Base-by-base conservation (phyloP, 352 stramenopile genomes). In the Detonula confervacea region DNA sequence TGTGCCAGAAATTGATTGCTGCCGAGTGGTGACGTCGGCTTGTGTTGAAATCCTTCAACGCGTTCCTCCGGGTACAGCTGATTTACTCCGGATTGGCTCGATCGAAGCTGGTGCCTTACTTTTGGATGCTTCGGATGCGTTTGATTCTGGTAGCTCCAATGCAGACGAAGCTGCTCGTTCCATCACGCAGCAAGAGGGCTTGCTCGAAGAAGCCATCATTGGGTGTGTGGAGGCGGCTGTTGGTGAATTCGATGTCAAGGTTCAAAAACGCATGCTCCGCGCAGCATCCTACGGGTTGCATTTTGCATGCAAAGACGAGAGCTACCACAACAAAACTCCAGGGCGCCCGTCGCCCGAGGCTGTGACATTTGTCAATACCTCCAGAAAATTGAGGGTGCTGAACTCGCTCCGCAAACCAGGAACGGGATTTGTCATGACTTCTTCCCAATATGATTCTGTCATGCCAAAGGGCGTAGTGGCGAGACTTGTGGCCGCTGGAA, bases 1-100 rank as follows among this genome's bases (percentile, higher is more conserved):
- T 25, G 75, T 92, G 61, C 80, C 86, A 37, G 89, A 94, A 76
- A 84, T 91, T 2, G 89, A 94, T 83, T 92, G 85, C 51, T 94
- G 89, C 68, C 77, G 89, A 20, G 86, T 94, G 0, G 52, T 94
- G 8, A 91, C 85, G 0, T 80, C 91, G 30, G 60, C 57, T 44
- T 78, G 69, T 5, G 80, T 91, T 1, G 87, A 92, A 71, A 71
- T 94, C 20, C 63, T 94, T n/a, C 87, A 93, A 72, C 80, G 89
- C 27, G 89, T 94, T 2, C 87, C 87, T n/a, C 87, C 87, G 8
- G 77, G 70, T 0, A 92, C 88, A 16, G 89, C 86, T 7, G 77
- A 83, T 42, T 71, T 94, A 35, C 64, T 92, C 8, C 81, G 87
- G 4, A 92, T 94, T 64, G 89, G 89, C 47, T 91, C 83, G 0